Conservation (phyloP, 768 basidiomycete genomes). For the Plicaturopsis crispa region DNA sequence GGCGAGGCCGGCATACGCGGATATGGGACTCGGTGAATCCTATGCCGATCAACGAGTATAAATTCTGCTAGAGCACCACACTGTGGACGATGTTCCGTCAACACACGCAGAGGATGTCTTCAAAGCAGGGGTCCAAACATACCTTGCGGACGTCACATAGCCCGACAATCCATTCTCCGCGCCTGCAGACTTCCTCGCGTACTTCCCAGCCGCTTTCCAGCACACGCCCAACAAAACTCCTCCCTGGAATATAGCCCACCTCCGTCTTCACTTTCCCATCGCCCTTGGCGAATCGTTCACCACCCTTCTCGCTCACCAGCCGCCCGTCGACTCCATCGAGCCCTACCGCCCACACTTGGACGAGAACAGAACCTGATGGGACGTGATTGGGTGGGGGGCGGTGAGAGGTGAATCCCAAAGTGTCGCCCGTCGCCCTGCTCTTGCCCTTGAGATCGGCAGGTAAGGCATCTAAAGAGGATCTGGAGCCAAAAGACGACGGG, state of each 20-base stretch:
- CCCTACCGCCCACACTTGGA: constrained; percentile 88
- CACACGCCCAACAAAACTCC: constrained; percentile 80
- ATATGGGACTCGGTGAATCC: constrained; percentile 66
- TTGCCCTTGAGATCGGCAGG: constrained; percentile 1
- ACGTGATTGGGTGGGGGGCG: constrained; percentile 70
- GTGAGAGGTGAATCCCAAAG: constrained; percentile 62
- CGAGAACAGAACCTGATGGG: constrained; percentile 58
- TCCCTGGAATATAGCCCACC: constrained; percentile 80
- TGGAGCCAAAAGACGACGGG: constrained; percentile 9
- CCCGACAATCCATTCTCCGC: constrained; percentile 86
- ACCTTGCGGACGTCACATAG: constrained; percentile 78
- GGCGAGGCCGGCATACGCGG: constrained; percentile 34
- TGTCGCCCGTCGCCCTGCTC: constrained; percentile 4
- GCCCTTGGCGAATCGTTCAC: constrained; percentile 9
- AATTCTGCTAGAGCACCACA: constrained; percentile 88
- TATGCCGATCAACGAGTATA: constrained; percentile 73
- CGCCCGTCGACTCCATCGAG: constrained; percentile 69
- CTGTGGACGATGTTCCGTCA: constrained; percentile 28
- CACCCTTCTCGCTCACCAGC: constrained; percentile 32
- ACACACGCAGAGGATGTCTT: constrained; percentile 5
- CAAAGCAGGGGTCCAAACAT: constrained; percentile 15
- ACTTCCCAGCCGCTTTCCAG: constrained; percentile 77
- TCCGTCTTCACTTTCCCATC: constrained; percentile 15
- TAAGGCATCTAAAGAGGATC: too few species aligned
- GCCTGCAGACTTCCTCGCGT: constrained; percentile 37